Base-by-base conservation (phyloP, 176 grass and related monocot genomes). In the Luzula sylvatica region DNA sequence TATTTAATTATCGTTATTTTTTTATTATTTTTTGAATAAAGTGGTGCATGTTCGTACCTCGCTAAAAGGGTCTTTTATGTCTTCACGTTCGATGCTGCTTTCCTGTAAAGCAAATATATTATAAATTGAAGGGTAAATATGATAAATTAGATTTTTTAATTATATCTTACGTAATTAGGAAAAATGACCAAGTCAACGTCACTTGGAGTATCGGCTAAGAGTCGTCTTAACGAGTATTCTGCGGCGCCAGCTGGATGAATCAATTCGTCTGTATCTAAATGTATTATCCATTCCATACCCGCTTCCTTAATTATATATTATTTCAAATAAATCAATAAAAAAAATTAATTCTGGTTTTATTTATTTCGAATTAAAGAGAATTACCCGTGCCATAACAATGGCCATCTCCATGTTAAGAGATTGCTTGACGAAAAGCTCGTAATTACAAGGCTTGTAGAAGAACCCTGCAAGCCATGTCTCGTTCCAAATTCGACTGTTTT, bases 341-440 rank as follows among this genome's bases (percentile, higher is more conserved):
- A 18, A 20, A 61, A 18, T 13, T 38, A 35, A 42, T 43, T 14
- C 8, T 18, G 32, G 22, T 66, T 54, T 28, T 53, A 56, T 40
- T 25, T 40, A n/a, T n/a, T 23, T 12, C 26, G 18, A 30, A 32
- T 13, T 21, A 52, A 11, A 5, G 28, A 61, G 1, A 9, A 35
- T 35, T 86, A 96, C 90, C 67, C 77, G 54, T 44, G 90, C 90
- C 74, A 96, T 82, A 0, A 96, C 71, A 55, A 96, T 89, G 25
- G 80, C 90, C 84, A 96, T 96, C 67, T 96, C 90, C 90, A 96
- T 96, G 74, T 96, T 96, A 20, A 96, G 84, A 52, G 90, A 89
- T 44, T 96, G 90, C 65, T 96, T 96, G 4, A 96, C 90, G 79
- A 96, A 96, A 55, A 96, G 65, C 58, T 96, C 90, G 30, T 96